Evolutionary conservation across 1,284 basidiomycete genomes (phyloP).

Genomic region (Sanghuangporus weigelae): DNA sequence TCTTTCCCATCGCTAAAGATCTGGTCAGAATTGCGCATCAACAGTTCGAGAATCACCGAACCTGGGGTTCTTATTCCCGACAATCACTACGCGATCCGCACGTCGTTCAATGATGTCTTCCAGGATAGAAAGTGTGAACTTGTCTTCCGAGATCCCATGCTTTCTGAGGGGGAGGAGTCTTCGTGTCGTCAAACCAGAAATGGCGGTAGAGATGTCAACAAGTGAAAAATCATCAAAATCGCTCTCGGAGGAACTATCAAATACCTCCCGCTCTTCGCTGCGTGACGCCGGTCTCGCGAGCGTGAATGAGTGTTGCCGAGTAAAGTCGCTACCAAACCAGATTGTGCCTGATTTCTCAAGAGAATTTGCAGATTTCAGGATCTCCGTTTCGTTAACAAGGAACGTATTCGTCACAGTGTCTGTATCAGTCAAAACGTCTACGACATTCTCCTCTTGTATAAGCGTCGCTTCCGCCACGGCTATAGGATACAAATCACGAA

Average conservation of each 20-base stretch:
- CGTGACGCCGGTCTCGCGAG: not conserved
- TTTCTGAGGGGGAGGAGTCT: not conserved
- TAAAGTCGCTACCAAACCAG: not conserved
- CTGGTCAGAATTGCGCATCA: not conserved
- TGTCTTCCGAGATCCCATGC: not conserved
- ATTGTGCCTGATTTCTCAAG: not conserved
- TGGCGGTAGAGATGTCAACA: not conserved
- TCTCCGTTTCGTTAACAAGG: not conserved
- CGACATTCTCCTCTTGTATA: not conserved
- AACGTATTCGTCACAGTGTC: not conserved
- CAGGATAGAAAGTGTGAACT: not conserved
- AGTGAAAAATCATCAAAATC: not conserved
- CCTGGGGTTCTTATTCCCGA: not conserved
- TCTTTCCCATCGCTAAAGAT: not conserved
- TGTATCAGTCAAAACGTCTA: not conserved
- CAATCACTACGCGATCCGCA: not conserved
- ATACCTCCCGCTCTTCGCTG: not conserved
- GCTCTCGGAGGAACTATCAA: too few relatives aligned
- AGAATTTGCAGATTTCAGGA: not conserved
- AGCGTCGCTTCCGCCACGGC: not conserved
- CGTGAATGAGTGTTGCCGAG: not conserved
- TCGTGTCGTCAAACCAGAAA: not conserved
- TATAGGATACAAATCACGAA: not conserved
- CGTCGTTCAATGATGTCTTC: not conserved
- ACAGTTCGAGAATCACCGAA: not conserved